Conservation (phyloP, 345 rosid species). For the Gossypium turneri region DNA sequence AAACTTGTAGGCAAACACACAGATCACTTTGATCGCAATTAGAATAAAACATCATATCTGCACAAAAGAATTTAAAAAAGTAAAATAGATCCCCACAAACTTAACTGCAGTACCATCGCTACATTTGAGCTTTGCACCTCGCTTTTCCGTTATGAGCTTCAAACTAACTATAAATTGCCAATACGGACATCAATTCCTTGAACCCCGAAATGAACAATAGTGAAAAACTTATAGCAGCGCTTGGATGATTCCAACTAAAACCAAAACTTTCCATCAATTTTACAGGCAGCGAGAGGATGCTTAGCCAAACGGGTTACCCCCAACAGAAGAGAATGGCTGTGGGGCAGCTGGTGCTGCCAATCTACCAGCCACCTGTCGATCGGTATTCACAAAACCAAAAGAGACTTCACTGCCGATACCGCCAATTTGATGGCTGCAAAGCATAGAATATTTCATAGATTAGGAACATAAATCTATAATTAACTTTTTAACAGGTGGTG, state of each 20-base stretch:
- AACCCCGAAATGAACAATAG: background rate
- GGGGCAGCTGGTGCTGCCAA: conserved; percentile 36
- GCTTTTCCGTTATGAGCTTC: background rate
- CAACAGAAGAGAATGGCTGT: conserved; percentile 45
- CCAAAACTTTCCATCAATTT: conserved; percentile 32
- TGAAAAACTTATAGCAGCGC: conserved; percentile 11
- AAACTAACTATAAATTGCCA: conserved; percentile 10
- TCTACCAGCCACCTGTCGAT: conserved; percentile 41
- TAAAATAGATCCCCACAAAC: conserved; percentile 14
- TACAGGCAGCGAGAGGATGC: conserved; percentile 38
- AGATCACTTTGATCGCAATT: conserved; percentile 16
- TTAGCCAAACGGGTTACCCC: conserved; percentile 72
- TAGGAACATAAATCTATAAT: background rate
- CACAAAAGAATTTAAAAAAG: background rate
- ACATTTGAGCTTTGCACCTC: background rate
- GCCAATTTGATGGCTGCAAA: conserved; percentile 36
- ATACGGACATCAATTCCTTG: conserved; percentile 19
- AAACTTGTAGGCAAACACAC: conserved; percentile 21
- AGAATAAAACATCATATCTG: conserved; percentile 11
- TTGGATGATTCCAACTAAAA: conserved; percentile 19
- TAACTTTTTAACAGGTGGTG: background rate
- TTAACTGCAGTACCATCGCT: background rate
- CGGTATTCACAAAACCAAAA: conserved; percentile 35
- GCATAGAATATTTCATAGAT: background rate
- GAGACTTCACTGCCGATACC: conserved; percentile 35